phyloP scores from a whole-genome alignment of 2,329 filamentous ascomycete genomes.

The Hymenoscyphus infarciens region DNA sequence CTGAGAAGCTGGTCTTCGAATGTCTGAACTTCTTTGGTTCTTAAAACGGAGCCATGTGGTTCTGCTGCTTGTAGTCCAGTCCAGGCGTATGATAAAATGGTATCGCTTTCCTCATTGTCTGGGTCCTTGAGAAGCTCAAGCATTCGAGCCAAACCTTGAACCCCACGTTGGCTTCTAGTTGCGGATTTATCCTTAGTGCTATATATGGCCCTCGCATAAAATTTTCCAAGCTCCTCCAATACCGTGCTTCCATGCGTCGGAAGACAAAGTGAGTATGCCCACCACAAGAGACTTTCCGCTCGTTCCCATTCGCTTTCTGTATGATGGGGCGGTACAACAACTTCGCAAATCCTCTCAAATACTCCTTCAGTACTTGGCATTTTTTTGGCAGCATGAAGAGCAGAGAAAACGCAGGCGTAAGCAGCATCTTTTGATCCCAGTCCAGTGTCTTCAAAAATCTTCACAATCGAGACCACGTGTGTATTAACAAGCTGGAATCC shows the following conservation, averaged over 20 bases:
- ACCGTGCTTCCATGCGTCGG: background rate
- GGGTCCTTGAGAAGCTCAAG: background rate
- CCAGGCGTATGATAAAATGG: background rate
- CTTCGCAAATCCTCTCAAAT: background rate
- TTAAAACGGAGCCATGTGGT: background rate
- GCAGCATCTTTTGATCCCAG: background rate
- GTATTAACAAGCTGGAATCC: background rate
- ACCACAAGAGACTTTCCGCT: background rate
- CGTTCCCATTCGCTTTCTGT: too few relatives aligned
- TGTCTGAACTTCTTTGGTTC: background rate
- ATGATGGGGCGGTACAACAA: too few relatives aligned
- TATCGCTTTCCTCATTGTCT: background rate
- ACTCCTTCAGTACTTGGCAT: background rate
- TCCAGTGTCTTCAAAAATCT: background rate
- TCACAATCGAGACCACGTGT: background rate
- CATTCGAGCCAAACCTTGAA: background rate
- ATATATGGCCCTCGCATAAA: background rate
- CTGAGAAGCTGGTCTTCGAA: background rate
- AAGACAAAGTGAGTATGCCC: background rate
- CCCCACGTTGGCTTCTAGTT: background rate
- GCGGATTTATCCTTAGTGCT: background rate
- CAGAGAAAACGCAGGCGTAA: background rate
- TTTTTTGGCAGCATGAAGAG: background rate
- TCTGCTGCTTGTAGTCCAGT: background rate
- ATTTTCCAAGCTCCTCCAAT: background rate